Evolutionary conservation across 139 green algal genomes (phyloP), one percentile per base, ranked within the genome.

Genomic region (Volvox africanus): DNA sequence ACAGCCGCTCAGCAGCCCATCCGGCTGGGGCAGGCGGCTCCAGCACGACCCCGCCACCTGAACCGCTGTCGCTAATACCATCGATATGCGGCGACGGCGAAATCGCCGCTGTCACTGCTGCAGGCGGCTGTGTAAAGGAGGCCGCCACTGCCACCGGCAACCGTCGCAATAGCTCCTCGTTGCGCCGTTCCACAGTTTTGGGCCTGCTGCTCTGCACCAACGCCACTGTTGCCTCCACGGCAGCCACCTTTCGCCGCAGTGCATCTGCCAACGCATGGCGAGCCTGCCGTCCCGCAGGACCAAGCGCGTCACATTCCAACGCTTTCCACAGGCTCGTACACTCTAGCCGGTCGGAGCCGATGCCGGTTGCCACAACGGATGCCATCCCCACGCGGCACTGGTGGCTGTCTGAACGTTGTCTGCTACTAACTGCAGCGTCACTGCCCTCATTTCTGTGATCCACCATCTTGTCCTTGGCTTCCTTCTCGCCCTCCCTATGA

Each of bases 161-260:
- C 24, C 80, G 80, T 14, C 24, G 50, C 61, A 87, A 9, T 19
- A 87, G 28, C 14, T 37, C 81, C 61, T 87, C 81, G n/a, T 87
- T 87, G 16, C 81, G 61, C 17, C 55, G 55, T 55, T 87, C 81
- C 61, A 86, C 80, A 26, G 32, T 26, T 1, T 61, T 30, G 36
- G 30, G 33, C 21, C 17, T 44, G 73, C 76, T n/a, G 12, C 6
- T 75, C 80, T 37, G 81, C 55, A 16, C 3, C n/a, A 32, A 19
- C n/a, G 50, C 55, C 80, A 35, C 44, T 55, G 80, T 28, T n/a
- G 81, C 81, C n/a, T 30, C 81, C 30, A 28, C 81, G 9, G 61
- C 80, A 11, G 44, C 26, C 22, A 20, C 24, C 80, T 55, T 6
- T 28, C 2, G 32, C 61, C 30, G 61, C 81, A 87, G 81, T 32